Conservation (phyloP, 768 basidiomycete species). For the Paxillus ammoniavirescens region DNA sequence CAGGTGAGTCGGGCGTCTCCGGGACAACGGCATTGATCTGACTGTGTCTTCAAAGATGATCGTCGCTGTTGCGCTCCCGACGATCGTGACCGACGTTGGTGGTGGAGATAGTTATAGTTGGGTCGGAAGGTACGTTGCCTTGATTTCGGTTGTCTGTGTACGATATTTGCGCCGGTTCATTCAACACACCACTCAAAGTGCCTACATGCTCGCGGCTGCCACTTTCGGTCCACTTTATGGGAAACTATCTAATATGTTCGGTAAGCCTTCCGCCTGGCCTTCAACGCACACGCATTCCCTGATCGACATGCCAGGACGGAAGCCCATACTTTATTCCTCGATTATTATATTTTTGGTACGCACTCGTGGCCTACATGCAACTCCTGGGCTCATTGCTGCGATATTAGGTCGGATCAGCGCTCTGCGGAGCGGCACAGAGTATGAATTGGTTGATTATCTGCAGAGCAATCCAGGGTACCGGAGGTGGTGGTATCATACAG, state of each 20-base stretch:
- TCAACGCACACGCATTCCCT: too few relatives aligned
- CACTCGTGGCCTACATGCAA: neutral
- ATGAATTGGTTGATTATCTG: constrained; percentile 53
- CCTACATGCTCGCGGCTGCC: constrained; percentile 71
- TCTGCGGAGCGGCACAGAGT: constrained; percentile 76
- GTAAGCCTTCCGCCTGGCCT: constrained; percentile 40
- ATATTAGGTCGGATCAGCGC: constrained; percentile 64
- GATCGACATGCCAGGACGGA: too few relatives aligned
- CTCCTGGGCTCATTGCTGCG: neutral
- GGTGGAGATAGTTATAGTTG: constrained; percentile 67
- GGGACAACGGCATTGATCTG: neutral
- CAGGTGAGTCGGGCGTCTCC: constrained; percentile 40
- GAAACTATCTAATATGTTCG: constrained; percentile 66
- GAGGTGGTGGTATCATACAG: too few relatives aligned
- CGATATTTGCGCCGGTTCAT: neutral
- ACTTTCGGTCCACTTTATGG: constrained; percentile 74
- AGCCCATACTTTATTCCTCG: too few relatives aligned
- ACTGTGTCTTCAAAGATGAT: constrained; percentile 45
- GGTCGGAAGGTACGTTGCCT: constrained; percentile 58
- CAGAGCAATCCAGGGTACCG: too few relatives aligned
- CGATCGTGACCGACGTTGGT: constrained; percentile 63
- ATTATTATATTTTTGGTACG: constrained; percentile 69
- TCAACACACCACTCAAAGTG: constrained; percentile 38
- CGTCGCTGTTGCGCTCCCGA: constrained; percentile 74
- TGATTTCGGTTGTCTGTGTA: neutral